Evolutionary conservation across 371 early-diverging fungal species (phyloP).

Genomic region (Caulochytrium protostelioides): DNA sequence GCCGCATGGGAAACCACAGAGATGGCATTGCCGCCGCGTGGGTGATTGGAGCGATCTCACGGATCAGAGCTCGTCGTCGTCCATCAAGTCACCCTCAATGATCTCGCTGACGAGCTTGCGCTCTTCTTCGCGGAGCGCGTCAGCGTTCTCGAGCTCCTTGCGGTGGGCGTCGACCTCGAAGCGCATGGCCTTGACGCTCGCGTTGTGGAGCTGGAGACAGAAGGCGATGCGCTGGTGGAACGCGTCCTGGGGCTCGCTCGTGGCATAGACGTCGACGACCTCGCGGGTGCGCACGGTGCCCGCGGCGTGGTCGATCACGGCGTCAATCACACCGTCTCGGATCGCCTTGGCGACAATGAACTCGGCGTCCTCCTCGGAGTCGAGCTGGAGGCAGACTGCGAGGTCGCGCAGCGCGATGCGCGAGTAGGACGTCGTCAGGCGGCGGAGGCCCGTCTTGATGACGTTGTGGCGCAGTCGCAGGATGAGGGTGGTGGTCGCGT

Average conservation of each 20-base stretch:
- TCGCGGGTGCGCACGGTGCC: constrained; percentile 84
- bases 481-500: constrained; percentile 74
- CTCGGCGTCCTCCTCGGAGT: constrained; percentile 93
- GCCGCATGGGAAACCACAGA: too few species aligned
- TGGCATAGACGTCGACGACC: constrained; percentile 78
- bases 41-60: too few species aligned
- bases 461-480: constrained; percentile 91
- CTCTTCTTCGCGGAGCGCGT: constrained; percentile 72
- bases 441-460: constrained; percentile 91
- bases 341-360: constrained; percentile 97
- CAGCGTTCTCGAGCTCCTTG: constrained; percentile 61
- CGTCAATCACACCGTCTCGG: constrained; percentile 93
- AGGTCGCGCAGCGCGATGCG: constrained; percentile 89
- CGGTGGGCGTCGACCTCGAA: constrained; percentile 65
- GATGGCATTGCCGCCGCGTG: too few species aligned
- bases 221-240: constrained; percentile 88
- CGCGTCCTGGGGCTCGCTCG: constrained; percentile 80
- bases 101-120: constrained; percentile 77
- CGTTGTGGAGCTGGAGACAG: constrained; percentile 85
- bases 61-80: constrained; percentile 29
- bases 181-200: constrained; percentile 88
- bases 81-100: constrained; percentile 63
- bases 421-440: constrained; percentile 83
- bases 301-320: constrained; percentile 73
- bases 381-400: constrained; percentile 81